These are phyloP conservation scores for Penicillium sp. DNA, from an alignment of 2,329 filamentous ascomycete genomes.

Conservation along the genomic window DNA sequence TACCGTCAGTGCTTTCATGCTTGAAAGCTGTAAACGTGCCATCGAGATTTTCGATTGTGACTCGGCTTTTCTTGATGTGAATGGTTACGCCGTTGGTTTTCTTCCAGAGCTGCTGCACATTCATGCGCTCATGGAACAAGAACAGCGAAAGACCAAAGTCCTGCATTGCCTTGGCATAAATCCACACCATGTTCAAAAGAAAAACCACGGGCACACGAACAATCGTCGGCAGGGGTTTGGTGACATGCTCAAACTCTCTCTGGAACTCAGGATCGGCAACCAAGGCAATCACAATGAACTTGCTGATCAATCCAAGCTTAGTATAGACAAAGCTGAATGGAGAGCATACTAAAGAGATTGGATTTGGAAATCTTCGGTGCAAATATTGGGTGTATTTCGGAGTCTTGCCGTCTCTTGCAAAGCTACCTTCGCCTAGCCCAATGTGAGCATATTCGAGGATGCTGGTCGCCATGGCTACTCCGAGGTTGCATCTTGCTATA, in stretches of 20 bases:
- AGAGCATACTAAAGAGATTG: constrained; percentile 29
- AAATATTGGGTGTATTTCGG: constrained; percentile 31
- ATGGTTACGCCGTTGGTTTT: constrained; percentile 53
- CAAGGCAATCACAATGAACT: constrained; percentile 52
- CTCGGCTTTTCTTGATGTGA: constrained; percentile 47
- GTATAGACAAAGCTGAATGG: constrained; percentile 47
- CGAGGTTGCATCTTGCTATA: constrained; percentile 52
- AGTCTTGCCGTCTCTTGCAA: constrained; percentile 27
- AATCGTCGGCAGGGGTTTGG: constrained; percentile 35
- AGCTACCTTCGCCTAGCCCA: constrained; percentile 27
- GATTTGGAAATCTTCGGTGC: constrained; percentile 23
- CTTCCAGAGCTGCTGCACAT: constrained; percentile 49
- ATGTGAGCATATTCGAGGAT: constrained; percentile 34
- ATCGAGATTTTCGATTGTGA: constrained; percentile 51
- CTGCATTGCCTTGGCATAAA: constrained; percentile 48
- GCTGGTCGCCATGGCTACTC: constrained; percentile 40
- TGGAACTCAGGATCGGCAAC: constrained; percentile 56
- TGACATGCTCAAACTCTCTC: constrained; percentile 50
- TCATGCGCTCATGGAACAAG: constrained; percentile 51
- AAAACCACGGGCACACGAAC: constrained; percentile 41
- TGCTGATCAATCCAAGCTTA: constrained; percentile 44
- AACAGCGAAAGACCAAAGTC: constrained; percentile 49
- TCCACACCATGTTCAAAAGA: constrained; percentile 51
- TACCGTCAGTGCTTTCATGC: constrained; percentile 39
- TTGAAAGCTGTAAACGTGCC: constrained; percentile 54